Base-by-base conservation (phyloP, 2,329 filamentous ascomycete genomes). In the Fusarium nodosum region DNA sequence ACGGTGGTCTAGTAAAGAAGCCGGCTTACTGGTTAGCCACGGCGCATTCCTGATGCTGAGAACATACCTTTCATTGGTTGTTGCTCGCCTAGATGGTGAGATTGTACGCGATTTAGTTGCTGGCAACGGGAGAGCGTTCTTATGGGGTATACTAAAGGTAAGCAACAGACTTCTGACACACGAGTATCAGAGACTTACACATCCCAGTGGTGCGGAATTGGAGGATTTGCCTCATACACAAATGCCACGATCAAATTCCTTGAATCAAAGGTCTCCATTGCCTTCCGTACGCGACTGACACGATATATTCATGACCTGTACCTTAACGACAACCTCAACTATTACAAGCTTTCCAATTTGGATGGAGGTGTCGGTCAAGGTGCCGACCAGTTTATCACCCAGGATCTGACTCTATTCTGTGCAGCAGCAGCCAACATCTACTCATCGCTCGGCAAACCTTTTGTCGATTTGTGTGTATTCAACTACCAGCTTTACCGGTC, bases 201-300 rank as follows among this genome's bases (percentile, higher is more conserved):
- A 55, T 30, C 45, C 66, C 53, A 89, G 85, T 99, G 96, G 96
- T 94, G 94, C 70, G 94, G 95, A 5, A 90, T 99, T 36, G 96
- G 96, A 42, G 93, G 92, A 4, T 90, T 98, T 68, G 95, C 94
- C 11, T 97, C 95, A 1, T 99, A 99, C 77, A 97, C 95, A 52
- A 99, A 99, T 79, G 94, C 95, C 56, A 97, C 97, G 92, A 99
- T 99, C 85, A 98, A 98, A 80, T 99, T 93, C 81, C 86, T 99
- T 67, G 95, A 99, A 80, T 95, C 93, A 52, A 99, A 99, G 83
- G 94, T 99, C 56, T 97, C 95, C 9, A 99, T 99, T 71, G 95
- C 97, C 34, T 99, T 99, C 86, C 90, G 96, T 42, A 99, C 96
- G 7, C 89, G 96, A 13, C 85, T 99, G 16, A 99, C 96, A 3